Conservation (phyloP, 495 filamentous ascomycete species). For the Daldinia grandis region DNA sequence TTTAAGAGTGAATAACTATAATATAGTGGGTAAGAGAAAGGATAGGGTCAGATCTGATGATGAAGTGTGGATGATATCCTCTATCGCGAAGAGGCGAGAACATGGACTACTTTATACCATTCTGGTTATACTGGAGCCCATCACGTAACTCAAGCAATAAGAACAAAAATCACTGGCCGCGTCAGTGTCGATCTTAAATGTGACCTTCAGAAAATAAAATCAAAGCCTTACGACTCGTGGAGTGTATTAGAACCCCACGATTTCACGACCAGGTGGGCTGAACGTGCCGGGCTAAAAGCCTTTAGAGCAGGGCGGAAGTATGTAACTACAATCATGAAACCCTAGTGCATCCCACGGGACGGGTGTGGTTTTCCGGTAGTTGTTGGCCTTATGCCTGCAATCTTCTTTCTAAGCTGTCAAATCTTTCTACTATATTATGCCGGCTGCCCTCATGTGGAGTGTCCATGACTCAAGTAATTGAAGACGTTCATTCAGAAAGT, state of each 20-base stretch:
- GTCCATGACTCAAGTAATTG: conserved; percentile 24
- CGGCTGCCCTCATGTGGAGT: not conserved
- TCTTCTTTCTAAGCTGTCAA: conserved; percentile 16
- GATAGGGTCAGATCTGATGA: conserved; percentile 23
- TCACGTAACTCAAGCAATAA: not conserved
- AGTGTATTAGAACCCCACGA: conserved; percentile 14
- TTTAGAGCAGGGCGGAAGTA: not conserved
- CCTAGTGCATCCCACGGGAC: conserved; percentile 4
- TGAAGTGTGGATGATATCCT: conserved; percentile 11
- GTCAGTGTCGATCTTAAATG: conserved; percentile 1
- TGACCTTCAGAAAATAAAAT: conserved; percentile 1
- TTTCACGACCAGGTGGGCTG: conserved; percentile 1
- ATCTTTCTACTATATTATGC: not conserved
- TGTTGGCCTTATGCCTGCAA: conserved; percentile 16
- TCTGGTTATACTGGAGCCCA: conserved; percentile 13
- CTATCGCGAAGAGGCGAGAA: not conserved
- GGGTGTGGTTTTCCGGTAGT: conserved; percentile 5
- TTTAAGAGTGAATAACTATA: not conserved
- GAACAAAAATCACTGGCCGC: not conserved
- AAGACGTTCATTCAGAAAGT: not conserved
- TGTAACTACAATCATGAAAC: conserved; percentile 20
- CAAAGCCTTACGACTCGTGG: conserved; percentile 26
- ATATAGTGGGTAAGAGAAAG: conserved; percentile 14
- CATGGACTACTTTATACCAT: conserved; percentile 23
- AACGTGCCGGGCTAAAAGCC: not conserved